Evolutionary conservation across 257 asterid genomes (phyloP), one percentile per base, ranked within the genome.

Genomic region (Nicotiana paniculata): DNA sequence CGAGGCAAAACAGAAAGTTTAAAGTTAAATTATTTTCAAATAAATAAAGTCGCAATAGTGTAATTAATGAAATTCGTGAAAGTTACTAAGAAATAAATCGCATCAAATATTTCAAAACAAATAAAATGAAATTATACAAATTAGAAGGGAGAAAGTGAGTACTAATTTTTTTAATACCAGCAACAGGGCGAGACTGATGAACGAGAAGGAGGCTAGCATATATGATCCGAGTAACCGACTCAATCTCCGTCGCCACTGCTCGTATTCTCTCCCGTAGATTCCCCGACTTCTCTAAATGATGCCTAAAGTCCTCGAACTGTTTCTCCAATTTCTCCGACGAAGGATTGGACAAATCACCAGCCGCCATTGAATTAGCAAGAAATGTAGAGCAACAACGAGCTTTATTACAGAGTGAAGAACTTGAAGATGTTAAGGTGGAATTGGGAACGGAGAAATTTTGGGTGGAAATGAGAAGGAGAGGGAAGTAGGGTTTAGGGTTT

Each of bases 181-280:
- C 88, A 81, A 90, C 51, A 35, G 97, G 92, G 77, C 90, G 89
- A 48, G 95, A 92, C 58, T 95, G 97, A 67, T 92, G 95, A 88
- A 91, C 89, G 7, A 93, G 92, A 30, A 94, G 93, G n/a, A 94
- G 94, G 79, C 85, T 88, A 2, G 94, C 90, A 28, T 95, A 97
- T 88, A 93, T 93, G 39, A 88, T 86, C 89, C 98, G 86, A 8
- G 96, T 86, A 74, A 88, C 86, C 46, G 99, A 91, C 81, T 96
- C 99, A 32, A 96, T 94, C 78, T 96, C 97, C 84, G 77, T 9
- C 21, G 98, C 92, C 2, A 92, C 95, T 24, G 84, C 84, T 9
- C 97, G 90, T 66, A 96, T 93, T 11, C 98, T 97, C 64, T 96
- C 97, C 16, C 95, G 92, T 17, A 94, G 43, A 87, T n/a, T 82